phyloP scores from a whole-genome alignment of 2,329 filamentous ascomycete species.

The Knufia petricola region DNA sequence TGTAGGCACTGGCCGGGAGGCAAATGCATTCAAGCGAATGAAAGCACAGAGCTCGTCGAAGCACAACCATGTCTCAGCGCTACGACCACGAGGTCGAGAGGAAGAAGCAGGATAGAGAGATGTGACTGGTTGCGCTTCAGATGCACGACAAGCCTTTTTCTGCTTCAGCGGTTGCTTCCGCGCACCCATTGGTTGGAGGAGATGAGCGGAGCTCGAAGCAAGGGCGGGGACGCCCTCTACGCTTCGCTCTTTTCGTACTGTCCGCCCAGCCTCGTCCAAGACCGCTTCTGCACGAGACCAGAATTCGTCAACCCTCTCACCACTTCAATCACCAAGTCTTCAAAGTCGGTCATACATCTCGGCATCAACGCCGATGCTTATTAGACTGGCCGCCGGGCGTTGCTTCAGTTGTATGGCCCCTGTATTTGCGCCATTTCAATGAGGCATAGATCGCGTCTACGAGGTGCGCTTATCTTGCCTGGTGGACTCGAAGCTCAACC shows the following conservation, averaged over 20 bases:
- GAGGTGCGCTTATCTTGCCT: background rate
- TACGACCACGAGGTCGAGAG: background rate
- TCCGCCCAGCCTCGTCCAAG: background rate
- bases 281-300: background rate
- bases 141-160: background rate
- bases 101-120: slow-evolving; percentile 1
- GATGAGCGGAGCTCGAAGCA: background rate
- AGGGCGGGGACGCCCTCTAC: background rate
- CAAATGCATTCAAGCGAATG: background rate
- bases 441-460: slow-evolving; percentile 7
- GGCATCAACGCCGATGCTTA: background rate
- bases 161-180: slow-evolving; percentile 5
- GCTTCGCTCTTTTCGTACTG: background rate
- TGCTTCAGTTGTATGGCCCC: background rate
- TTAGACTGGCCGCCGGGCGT: background rate
- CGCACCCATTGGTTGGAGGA: background rate
- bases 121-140: slow-evolving; percentile 9
- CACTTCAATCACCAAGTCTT: background rate
- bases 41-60: background rate
- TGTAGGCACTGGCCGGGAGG: background rate
- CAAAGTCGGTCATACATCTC: background rate
- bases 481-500: background rate
- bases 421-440: background rate
- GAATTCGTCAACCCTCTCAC: background rate
- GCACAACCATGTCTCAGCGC: slow-evolving; percentile 1